A percentile compares a stretch with the other conserved stretches of the same genome.
Evolutionary conservation across 2,329 filamentous ascomycete species (phyloP).

Genomic region (Fusarium oxysporum): DNA sequence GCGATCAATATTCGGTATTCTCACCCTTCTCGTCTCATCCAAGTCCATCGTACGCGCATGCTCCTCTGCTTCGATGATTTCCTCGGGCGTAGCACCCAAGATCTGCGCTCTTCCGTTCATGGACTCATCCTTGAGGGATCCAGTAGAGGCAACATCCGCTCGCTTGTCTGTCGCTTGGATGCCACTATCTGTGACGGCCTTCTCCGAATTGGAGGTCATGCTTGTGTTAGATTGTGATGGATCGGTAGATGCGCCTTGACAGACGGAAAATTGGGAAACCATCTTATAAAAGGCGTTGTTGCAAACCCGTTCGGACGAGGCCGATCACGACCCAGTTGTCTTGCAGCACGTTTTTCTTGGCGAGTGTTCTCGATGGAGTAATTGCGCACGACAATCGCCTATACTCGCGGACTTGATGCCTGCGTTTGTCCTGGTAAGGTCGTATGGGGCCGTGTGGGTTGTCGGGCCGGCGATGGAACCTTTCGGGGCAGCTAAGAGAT

Average conservation of each 20-base stretch:
- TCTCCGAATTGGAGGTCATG: constrained; percentile 17
- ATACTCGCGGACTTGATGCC: background rate
- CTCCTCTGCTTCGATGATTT: constrained; percentile 34
- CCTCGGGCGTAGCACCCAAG: constrained; percentile 22
- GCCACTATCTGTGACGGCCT: background rate
- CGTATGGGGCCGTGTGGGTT: background rate
- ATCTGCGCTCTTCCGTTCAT: constrained; percentile 6
- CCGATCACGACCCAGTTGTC: background rate
- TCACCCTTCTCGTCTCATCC: constrained; percentile 20
- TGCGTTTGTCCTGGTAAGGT: background rate
- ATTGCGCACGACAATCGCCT: background rate
- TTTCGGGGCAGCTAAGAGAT: background rate
- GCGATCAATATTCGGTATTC: rapidly evolving
- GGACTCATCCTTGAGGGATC: constrained; percentile 8
- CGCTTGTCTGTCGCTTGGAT: background rate
- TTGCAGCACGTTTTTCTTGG: constrained; percentile 9
- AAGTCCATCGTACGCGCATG: constrained; percentile 16
- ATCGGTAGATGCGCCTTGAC: no score
- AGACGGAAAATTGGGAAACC: background rate
- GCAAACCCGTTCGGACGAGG: background rate
- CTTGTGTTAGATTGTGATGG: background rate
- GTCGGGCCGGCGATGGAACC: background rate
- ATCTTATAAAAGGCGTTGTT: background rate
- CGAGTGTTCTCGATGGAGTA: background rate
- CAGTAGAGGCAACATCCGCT: background rate